These are phyloP conservation scores for Juncus inflexus DNA, from an alignment of 176 grass and related monocot genomes.

Conservation along the genomic window DNA sequence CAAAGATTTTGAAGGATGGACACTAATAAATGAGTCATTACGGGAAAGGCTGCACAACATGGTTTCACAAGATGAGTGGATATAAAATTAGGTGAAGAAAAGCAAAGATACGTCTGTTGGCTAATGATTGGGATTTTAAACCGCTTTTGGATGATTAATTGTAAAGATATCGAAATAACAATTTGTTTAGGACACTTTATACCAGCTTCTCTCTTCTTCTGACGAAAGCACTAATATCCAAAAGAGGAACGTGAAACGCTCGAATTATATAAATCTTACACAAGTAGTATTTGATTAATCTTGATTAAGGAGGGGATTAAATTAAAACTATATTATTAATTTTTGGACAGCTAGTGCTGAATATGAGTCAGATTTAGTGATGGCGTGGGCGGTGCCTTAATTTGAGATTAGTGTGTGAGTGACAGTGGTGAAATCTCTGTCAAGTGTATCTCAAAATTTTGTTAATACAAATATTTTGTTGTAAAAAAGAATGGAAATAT, in stretches of 20 bases:
- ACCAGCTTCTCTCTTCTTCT: background rate
- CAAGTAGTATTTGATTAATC: background rate
- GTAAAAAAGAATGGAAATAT: no score
- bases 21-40: background rate
- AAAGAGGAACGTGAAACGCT: constrained; percentile 6
- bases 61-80: background rate
- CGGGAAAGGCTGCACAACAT: background rate
- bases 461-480: no score
- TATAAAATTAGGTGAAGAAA: background rate
- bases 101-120: constrained; percentile 20
- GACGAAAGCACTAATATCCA: constrained; percentile 6
- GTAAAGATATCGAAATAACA: background rate
- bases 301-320: background rate
- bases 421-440: no score
- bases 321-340: no score
- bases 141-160: background rate
- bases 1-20: background rate
- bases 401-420: no score
- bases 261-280: constrained; percentile 3
- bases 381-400: no score
- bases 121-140: constrained; percentile 19
- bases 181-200: background rate
- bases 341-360: no score
- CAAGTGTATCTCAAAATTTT: no score
- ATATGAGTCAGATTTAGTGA: no score